Conservation (phyloP, 2,329 filamentous ascomycete species). For the Stagonosporopsis chrysanthemi region DNA sequence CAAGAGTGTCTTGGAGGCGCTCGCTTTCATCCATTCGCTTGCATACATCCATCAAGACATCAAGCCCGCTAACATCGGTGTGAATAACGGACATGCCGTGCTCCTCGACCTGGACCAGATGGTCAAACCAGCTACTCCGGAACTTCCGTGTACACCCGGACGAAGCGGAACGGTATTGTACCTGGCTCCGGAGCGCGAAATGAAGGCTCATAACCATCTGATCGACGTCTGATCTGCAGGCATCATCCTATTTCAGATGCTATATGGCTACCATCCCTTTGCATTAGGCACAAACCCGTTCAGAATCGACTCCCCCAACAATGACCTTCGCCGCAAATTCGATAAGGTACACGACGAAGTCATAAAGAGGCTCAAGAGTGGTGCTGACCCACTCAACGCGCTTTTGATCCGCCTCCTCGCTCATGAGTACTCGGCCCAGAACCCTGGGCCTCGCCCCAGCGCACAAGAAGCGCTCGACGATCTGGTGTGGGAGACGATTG, state of each 20-base stretch:
- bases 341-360: neutral
- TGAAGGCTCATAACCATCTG: neutral
- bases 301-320: neutral
- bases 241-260: neutral
- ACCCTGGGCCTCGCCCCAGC: neutral
- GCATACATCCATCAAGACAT: neutral
- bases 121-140: neutral
- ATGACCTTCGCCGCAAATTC: neutral
- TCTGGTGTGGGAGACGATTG: neutral
- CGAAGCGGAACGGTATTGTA: neutral
- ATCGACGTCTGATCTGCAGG: neutral
- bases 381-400: neutral
- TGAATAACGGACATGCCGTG: neutral
- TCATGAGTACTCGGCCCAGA: neutral
- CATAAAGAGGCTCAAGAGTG: neutral
- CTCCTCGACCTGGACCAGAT: neutral
- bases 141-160: neutral
- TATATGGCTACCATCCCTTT: neutral
- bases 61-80: neutral
- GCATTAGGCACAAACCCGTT: neutral
- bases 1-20: neutral
- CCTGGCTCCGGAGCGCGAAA: neutral
- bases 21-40: neutral
- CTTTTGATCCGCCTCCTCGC: neutral
- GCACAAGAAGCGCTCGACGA: neutral